Base-by-base conservation (phyloP, 106 monocot genomes). In the Dendrobium chrysotoxum region DNA sequence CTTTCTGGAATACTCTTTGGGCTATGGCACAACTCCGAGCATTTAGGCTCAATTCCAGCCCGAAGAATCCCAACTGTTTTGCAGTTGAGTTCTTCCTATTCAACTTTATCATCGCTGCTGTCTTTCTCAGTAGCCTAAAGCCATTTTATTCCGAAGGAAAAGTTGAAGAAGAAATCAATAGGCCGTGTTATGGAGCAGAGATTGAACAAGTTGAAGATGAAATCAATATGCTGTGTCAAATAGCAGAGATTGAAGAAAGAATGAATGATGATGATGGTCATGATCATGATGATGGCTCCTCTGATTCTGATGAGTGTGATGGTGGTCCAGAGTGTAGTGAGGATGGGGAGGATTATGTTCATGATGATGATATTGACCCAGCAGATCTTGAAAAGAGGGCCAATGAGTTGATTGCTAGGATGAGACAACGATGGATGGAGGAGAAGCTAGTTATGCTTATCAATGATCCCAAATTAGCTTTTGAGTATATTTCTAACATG, bases 371-470 rank as follows among this genome's bases (percentile, higher is more conserved):
- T 31, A 70, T 70, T 70, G 70, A 28, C 25, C 25, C 70, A 15
- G 70, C 26, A 25, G 70, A 70, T 30, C 70, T 70, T 31, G 4
- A 31, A 30, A 28, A 15, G 31, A 70, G 70, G 30, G 70, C 70
- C 13, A 31, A 70, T 70, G 70, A 70, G 70, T 70, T 70, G 30
- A 70, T 70, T 70, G 70, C 26, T 15, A 70, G 31, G 70, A 31
- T 70, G 25, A 13, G 8, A 25, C 10, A 30, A 30, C 13, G 70
- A 70, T 70, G 70, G 70, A 70, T 35, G 70, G 70, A 70, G 13
- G 70, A 70, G 1, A 61, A 23, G 5, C 23, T 50, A 50, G 13
- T 50, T 50, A 50, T 50, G 50, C 11, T 50, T 50, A 13, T 50
- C 50, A 15, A 50, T 50, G 50, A 50, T 13, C 50, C 13, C 50